These are phyloP conservation scores for Termitomyces sp. DNA, from an alignment of 768 basidiomycete species.

Conservation along the genomic window DNA sequence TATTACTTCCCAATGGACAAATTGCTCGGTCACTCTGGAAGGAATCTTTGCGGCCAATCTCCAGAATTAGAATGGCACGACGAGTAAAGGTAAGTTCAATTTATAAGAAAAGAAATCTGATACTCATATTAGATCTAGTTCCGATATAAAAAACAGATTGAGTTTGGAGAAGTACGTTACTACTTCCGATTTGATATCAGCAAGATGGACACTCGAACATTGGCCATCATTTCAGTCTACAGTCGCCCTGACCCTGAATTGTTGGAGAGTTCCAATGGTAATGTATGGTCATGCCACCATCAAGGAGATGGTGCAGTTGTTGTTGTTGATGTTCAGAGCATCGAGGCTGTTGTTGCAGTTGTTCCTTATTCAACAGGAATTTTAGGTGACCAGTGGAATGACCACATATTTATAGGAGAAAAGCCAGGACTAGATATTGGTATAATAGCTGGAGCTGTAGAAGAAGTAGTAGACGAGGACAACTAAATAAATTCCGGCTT, in stretches of 20 bases:
- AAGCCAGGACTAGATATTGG: slow-evolving; percentile 15
- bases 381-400: slow-evolving; percentile 8
- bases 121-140: too few relatives aligned
- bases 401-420: slow-evolving; percentile 11
- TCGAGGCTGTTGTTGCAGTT: slow-evolving; percentile 13
- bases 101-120: too few relatives aligned
- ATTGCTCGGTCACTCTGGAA: slow-evolving; percentile 18
- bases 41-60: background rate
- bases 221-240: slow-evolving; percentile 7
- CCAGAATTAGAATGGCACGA: background rate
- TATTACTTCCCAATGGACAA: slow-evolving; percentile 19
- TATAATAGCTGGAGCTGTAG: slow-evolving; percentile 9
- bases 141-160: slow-evolving; percentile 1
- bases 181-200: too few relatives aligned
- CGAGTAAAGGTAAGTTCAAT: background rate
- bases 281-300: slow-evolving; percentile 8
- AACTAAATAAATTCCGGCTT: too few relatives aligned
- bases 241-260: slow-evolving; percentile 1
- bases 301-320: background rate
- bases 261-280: slow-evolving; percentile 1
- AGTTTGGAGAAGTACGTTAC: slow-evolving; percentile 13
- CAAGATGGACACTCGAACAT: background rate
- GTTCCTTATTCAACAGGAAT: slow-evolving; percentile 12
- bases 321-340: slow-evolving; percentile 7
- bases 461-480: too few relatives aligned